Evolutionary conservation across 495 filamentous ascomycete genomes (phyloP).

Genomic region (Lophiostoma macrostomum): DNA sequence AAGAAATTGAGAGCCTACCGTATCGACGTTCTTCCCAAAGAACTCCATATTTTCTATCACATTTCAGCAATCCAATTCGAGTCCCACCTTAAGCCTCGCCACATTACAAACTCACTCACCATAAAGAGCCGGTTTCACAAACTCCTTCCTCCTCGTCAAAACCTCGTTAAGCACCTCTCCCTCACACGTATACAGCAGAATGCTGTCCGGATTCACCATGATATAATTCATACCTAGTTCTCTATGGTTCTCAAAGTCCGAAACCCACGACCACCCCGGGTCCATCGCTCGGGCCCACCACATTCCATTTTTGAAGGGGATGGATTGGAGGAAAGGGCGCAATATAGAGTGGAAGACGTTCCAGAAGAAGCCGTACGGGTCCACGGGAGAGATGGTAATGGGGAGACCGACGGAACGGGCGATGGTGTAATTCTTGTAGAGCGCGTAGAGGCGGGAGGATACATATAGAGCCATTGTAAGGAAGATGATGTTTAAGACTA

Average conservation of each 20-base stretch:
- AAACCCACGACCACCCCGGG: background rate
- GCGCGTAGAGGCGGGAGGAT: background rate
- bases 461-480: background rate
- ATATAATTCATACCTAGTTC: constrained; percentile 6
- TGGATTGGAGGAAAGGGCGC: background rate
- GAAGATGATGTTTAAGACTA: background rate
- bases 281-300: background rate
- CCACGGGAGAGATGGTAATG: constrained; percentile 5
- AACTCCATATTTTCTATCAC: constrained; percentile 10
- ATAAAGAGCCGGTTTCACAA: constrained; percentile 17
- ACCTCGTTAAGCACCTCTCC: background rate
- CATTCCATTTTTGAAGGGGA: too few relatives aligned
- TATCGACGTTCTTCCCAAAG: constrained; percentile 25
- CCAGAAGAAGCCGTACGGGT: constrained; percentile 7
- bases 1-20: background rate
- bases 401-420: constrained; percentile 5
- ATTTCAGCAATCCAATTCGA: constrained; percentile 1
- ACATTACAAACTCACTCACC: constrained; percentile 11
- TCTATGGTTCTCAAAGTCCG: background rate
- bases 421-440: constrained; percentile 10
- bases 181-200: constrained; percentile 2
- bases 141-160: constrained; percentile 14
- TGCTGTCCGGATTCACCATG: background rate
- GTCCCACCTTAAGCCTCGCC: background rate
- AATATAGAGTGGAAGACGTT: background rate